A percentile compares a stretch with the other conserved stretches of the same genome.
Evolutionary conservation across 208 protist species (phyloP).

Genomic region (Leishmania lainsoni): DNA sequence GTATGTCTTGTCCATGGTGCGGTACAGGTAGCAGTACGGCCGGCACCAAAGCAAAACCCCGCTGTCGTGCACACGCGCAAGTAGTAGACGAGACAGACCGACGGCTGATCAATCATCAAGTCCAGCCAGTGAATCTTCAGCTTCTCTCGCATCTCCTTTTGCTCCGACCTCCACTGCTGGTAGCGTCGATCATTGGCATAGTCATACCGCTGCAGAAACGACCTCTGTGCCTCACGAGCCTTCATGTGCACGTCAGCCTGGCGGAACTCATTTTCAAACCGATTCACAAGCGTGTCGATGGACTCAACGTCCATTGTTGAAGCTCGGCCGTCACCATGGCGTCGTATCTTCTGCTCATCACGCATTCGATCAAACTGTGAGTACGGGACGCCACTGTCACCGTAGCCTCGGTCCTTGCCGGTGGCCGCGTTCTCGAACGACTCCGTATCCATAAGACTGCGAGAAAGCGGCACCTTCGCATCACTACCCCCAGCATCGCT

Average conservation of each 20-base stretch:
- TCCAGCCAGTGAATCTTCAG: slow-evolving; percentile 87
- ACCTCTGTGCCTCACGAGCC: slow-evolving; percentile 32
- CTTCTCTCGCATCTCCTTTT: slow-evolving; percentile 51
- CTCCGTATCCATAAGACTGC: slow-evolving; percentile 17
- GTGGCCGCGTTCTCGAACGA: slow-evolving; percentile 10
- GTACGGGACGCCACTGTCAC: slow-evolving; percentile 29
- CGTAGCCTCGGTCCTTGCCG: slow-evolving; percentile 26
- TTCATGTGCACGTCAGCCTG: slow-evolving; percentile 60
- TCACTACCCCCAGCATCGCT: neutral
- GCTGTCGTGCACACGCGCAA: slow-evolving; percentile 69
- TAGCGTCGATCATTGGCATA: slow-evolving; percentile 79
- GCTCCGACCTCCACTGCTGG: slow-evolving; percentile 73
- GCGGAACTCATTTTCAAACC: slow-evolving; percentile 58
- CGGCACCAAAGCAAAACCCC: slow-evolving; percentile 78
- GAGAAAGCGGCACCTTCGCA: slow-evolving; percentile 7
- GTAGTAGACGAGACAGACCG: slow-evolving; percentile 54
- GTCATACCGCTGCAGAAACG: slow-evolving; percentile 56
- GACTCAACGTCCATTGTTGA: slow-evolving; percentile 62
- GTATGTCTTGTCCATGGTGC: slow-evolving; percentile 91
- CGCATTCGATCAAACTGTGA: slow-evolving; percentile 38
- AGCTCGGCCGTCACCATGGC: slow-evolving; percentile 46
- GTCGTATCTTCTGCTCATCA: slow-evolving; percentile 32
- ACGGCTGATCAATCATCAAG: slow-evolving; percentile 65
- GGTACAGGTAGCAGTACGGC: slow-evolving; percentile 80
- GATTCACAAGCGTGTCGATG: slow-evolving; percentile 61